Conservation (phyloP, 139 green algal species). For the Desmodesmus armatus region DNA sequence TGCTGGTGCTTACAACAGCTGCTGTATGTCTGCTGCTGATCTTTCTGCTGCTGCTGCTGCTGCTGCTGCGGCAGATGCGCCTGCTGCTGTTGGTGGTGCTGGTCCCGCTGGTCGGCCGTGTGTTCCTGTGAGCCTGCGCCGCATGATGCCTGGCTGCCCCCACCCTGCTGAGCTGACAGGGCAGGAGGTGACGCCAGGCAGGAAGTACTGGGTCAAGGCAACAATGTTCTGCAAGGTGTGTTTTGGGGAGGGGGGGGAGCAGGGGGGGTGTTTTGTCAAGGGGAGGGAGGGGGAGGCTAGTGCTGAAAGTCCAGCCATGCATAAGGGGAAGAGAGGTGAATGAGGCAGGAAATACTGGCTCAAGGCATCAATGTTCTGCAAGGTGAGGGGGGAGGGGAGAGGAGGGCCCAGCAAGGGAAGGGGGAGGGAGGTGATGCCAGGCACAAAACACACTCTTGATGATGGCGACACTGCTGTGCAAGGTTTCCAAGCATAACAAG, state of each 20-base stretch:
- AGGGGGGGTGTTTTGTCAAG: neutral
- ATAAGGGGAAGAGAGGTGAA: neutral
- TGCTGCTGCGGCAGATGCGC: neutral
- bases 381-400: neutral
- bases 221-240: neutral
- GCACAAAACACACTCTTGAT: too few species aligned
- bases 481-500: too few species aligned
- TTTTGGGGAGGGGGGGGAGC: neutral
- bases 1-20: too few species aligned
- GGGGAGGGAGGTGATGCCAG: too few species aligned
- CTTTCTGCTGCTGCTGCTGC: neutral
- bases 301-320: neutral
- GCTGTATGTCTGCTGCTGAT: too few species aligned
- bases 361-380: neutral
- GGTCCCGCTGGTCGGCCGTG: neutral
- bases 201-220: conserved; percentile 1
- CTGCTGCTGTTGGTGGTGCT: neutral
- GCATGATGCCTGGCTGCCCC: too few species aligned
- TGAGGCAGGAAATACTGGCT: neutral
- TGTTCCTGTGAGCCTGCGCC: neutral
- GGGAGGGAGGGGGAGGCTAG: neutral
- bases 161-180: neutral
- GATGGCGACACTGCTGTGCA: too few species aligned
- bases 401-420: neutral
- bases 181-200: neutral